Conservation (phyloP, 352 stramenopile genomes). For the Globisporangium ultimum region DNA sequence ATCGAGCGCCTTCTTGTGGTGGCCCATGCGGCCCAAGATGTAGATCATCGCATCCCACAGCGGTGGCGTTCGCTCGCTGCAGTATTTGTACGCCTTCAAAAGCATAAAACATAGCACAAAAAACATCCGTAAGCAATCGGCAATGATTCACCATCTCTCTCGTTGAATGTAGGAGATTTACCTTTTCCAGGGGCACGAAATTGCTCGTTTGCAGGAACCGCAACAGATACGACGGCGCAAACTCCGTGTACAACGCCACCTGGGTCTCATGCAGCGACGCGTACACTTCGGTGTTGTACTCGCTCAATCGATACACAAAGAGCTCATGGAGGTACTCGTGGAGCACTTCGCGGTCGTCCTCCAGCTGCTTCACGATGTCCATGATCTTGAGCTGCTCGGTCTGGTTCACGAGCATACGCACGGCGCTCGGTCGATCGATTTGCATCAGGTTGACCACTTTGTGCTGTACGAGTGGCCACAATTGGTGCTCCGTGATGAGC, state of each 20-base stretch:
- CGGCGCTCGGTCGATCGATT: conserved; percentile 62
- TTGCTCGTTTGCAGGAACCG: conserved; percentile 81
- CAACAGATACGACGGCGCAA: conserved; percentile 54
- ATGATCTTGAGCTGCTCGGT: conserved; percentile 76
- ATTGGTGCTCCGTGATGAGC: conserved; percentile 77
- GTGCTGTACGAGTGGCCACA: conserved; percentile 75
- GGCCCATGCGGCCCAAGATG: conserved; percentile 80
- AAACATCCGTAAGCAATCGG: conserved; percentile 3
- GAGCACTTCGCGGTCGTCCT: conserved; percentile 58
- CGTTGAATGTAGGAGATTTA: conserved; percentile 7
- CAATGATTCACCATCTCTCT: too few species aligned
- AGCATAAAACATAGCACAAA: neutral
- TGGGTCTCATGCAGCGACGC: conserved; percentile 68
- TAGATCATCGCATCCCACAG: conserved; percentile 88
- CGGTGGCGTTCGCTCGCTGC: conserved; percentile 61
- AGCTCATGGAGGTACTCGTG: conserved; percentile 79
- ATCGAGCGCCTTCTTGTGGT: conserved; percentile 83
- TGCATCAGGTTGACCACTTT: conserved; percentile 79
- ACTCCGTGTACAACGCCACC: conserved; percentile 73
- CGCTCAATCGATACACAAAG: conserved; percentile 56
- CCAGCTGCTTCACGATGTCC: conserved; percentile 75
- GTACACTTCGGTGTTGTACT: conserved; percentile 82
- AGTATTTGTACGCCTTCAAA: conserved; percentile 71
- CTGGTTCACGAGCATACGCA: conserved; percentile 80
- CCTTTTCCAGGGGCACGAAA: conserved; percentile 82